Conservation (phyloP, 129 eudicot species). For the Erigeron canadensis region DNA sequence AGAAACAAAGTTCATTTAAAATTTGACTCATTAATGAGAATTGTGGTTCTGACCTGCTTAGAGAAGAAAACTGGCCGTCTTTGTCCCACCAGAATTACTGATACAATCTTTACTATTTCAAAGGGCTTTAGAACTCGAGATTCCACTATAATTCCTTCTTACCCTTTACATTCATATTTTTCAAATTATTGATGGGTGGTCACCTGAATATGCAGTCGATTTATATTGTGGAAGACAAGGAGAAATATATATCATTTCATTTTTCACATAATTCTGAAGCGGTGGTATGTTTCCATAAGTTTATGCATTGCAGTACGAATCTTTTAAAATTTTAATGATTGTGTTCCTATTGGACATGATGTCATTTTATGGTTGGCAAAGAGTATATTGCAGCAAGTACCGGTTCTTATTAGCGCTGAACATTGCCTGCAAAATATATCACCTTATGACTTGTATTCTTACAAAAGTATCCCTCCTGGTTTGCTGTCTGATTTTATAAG, state of each 20-base stretch:
- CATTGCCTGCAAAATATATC: conserved; percentile 71
- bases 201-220: conserved; percentile 50
- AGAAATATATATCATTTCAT: conserved; percentile 59
- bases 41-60: too few species aligned
- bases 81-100: too few species aligned
- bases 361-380: conserved; percentile 30
- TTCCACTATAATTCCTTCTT: neutral
- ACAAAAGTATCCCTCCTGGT: conserved; percentile 54
- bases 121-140: neutral
- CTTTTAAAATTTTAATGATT: neutral
- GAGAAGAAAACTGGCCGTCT: too few species aligned
- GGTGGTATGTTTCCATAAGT: conserved; percentile 45
- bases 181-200: conserved; percentile 14
- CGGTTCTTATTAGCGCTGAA: conserved; percentile 68
- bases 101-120: neutral
- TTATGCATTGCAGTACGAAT: neutral
- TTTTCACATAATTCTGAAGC: conserved; percentile 45
- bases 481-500: conserved; percentile 59
- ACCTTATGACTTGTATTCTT: conserved; percentile 62
- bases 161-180: neutral
- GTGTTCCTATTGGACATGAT: conserved; percentile 6
- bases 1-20: too few species aligned
- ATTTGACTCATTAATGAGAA: too few species aligned
- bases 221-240: conserved; percentile 45
- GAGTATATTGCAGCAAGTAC: conserved; percentile 64